Evolutionary conservation across 2,329 filamentous ascomycete species (phyloP).

Genomic region (Lachnellula arida): DNA sequence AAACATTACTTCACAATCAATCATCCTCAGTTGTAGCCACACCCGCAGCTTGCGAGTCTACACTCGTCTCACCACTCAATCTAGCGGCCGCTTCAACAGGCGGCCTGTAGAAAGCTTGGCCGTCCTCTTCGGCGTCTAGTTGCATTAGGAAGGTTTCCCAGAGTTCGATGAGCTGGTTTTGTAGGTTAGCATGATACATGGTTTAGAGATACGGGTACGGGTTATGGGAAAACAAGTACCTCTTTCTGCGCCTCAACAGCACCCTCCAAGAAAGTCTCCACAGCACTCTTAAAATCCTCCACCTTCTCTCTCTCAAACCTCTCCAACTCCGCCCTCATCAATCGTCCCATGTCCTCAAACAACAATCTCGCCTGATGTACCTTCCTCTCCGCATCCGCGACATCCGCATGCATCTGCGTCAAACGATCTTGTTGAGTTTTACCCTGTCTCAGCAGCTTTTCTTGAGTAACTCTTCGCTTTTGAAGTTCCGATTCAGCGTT

Average conservation of each 20-base stretch:
- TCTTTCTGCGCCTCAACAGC: constrained; percentile 98
- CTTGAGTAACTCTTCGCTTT: constrained; percentile 84
- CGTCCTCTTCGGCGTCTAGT: constrained; percentile 88
- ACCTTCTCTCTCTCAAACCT: constrained; percentile 96
- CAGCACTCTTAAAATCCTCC: constrained; percentile 96
- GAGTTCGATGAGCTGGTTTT: constrained; percentile 64
- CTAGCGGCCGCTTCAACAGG: constrained; percentile 49
- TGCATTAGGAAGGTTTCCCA: constrained; percentile 99
- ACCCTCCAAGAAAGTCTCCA: constrained; percentile 96
- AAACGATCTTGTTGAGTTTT: constrained; percentile 94
- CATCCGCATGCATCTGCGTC: constrained; percentile 87
- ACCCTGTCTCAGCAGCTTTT: constrained; percentile 91
- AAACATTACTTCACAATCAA: constrained; percentile 13
- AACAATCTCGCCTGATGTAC: constrained; percentile 84
- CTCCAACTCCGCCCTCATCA: constrained; percentile 89
- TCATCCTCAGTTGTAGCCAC: constrained; percentile 24
- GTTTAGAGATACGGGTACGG: too few relatives aligned
- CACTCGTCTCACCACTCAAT: constrained; percentile 21
- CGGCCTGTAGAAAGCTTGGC: constrained; percentile 60
- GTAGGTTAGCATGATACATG: constrained; percentile 12
- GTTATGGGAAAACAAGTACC: constrained; percentile 45
- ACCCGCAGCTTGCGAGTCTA: constrained; percentile 18
- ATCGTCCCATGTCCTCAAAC: constrained; percentile 94
- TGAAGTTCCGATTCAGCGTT: constrained; percentile 81
- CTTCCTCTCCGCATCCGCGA: constrained; percentile 89